These are phyloP conservation scores for Tolypocladium amazonense DNA, from an alignment of 2,329 filamentous ascomycete genomes.

Conservation along the genomic window DNA sequence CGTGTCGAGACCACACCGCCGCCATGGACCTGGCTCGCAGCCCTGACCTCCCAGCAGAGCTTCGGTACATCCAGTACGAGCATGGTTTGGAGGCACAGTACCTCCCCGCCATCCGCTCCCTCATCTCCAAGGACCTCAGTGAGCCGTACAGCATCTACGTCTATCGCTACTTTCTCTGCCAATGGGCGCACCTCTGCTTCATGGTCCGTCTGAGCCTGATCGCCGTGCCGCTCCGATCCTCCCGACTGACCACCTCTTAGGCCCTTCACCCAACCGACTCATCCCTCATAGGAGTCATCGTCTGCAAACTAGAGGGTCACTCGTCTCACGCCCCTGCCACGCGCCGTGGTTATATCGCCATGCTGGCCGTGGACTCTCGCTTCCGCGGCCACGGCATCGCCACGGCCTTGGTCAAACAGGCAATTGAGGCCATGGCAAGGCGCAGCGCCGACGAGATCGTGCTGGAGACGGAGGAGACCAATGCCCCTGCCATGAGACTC, in stretches of 20 bases:
- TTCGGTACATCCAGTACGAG: constrained; percentile 52
- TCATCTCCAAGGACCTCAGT: constrained; percentile 93
- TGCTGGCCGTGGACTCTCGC: constrained; percentile 80
- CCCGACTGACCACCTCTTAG: constrained; percentile 22
- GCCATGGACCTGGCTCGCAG: constrained; percentile 18
- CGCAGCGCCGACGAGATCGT: constrained; percentile 87
- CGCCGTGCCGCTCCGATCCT: neutral
- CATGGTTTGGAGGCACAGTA: constrained; percentile 52
- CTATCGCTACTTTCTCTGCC: constrained; percentile 93
- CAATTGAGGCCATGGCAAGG: constrained; percentile 82
- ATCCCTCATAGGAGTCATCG: constrained; percentile 75
- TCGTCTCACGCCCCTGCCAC: constrained; percentile 65
- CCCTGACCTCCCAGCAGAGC: constrained; percentile 30
- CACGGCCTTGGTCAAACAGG: constrained; percentile 76
- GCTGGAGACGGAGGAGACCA: constrained; percentile 91
- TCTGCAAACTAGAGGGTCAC: constrained; percentile 90
- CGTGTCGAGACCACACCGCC: neutral
- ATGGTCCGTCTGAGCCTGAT: constrained; percentile 48
- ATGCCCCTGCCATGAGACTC: constrained; percentile 77
- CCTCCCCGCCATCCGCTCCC: constrained; percentile 75
- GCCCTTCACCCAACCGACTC: constrained; percentile 48
- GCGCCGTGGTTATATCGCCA: constrained; percentile 89
- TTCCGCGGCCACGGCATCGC: constrained; percentile 81
- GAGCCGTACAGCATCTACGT: constrained; percentile 99
- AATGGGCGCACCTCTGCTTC: constrained; percentile 97